A percentile compares a stretch with the other conserved stretches of the same genome.
Evolutionary conservation across 768 basidiomycete species (phyloP).

Genomic region (Naganishia vishniacii): DNA sequence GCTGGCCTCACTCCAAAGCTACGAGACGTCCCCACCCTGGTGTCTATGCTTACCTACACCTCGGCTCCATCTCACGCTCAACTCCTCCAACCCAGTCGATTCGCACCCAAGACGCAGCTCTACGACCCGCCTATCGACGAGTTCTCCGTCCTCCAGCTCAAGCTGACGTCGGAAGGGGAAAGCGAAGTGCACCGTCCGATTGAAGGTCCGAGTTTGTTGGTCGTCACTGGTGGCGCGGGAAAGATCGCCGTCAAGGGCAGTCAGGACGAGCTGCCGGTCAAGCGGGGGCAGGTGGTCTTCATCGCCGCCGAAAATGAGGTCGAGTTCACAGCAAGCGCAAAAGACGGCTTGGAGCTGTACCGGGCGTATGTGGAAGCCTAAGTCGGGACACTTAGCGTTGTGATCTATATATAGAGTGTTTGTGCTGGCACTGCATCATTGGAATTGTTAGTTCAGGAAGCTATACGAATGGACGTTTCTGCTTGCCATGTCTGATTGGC

Average conservation of each 20-base stretch:
- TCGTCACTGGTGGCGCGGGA: constrained; percentile 68
- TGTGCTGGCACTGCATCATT: too few species aligned
- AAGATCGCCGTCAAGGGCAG: constrained; percentile 45
- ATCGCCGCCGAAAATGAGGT: constrained; percentile 67
- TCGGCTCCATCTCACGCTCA: constrained; percentile 66
- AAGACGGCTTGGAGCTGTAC: constrained; percentile 56
- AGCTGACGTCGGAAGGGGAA: constrained; percentile 51
- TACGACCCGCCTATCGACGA: constrained; percentile 93
- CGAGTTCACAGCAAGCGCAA: constrained; percentile 48
- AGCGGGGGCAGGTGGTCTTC: constrained; percentile 74
- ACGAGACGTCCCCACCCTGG: constrained; percentile 84
- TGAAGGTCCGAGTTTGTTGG: constrained; percentile 76
- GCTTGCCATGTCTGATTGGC: too few species aligned
- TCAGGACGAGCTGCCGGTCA: constrained; percentile 46
- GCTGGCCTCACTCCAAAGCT: constrained; percentile 96
- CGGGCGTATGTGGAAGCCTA: constrained; percentile 60
- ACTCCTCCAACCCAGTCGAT: constrained; percentile 60
- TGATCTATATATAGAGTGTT: too few species aligned
- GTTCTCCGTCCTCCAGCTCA: constrained; percentile 73
- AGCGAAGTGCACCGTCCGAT: constrained; percentile 56
- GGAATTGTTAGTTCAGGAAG: too few species aligned
- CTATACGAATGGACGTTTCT: too few species aligned
- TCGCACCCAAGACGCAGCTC: constrained; percentile 54
- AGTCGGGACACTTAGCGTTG: too few species aligned
- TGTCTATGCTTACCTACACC: constrained; percentile 77